Conservation (phyloP, 805 yeast species). For the Candida michaelii region DNA sequence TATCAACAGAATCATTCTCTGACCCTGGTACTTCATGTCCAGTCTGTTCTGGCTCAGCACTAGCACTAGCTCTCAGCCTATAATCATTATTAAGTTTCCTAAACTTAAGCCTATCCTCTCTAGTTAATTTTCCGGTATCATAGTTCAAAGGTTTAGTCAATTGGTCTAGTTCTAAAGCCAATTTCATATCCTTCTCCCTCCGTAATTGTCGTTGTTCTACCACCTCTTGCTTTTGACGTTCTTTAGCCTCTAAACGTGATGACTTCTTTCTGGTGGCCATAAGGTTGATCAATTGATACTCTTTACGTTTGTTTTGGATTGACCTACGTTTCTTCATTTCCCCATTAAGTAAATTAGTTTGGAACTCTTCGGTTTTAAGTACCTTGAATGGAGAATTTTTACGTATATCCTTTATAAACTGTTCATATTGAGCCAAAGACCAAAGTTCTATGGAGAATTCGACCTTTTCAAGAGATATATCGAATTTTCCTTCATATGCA, state of each 20-base stretch:
- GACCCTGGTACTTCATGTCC: neutral
- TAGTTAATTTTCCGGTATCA: conserved; percentile 23
- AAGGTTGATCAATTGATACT: conserved; percentile 60
- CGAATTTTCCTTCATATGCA: conserved; percentile 30
- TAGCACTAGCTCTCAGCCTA: conserved; percentile 1
- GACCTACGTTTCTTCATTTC: conserved; percentile 57
- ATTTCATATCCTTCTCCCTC: conserved; percentile 45
- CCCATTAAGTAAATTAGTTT: conserved; percentile 6
- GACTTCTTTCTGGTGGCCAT: conserved; percentile 72
- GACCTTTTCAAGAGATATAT: conserved; percentile 21
- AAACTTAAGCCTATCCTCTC: conserved; percentile 34
- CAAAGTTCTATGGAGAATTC: conserved; percentile 31
- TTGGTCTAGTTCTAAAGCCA: conserved; percentile 33
- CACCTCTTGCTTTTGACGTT: conserved; percentile 52
- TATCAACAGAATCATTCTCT: neutral
- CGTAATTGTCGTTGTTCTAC: conserved; percentile 33
- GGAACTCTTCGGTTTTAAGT: conserved; percentile 9
- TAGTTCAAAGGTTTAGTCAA: conserved; percentile 13
- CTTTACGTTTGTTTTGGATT: conserved; percentile 56
- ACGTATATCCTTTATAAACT: conserved; percentile 20
- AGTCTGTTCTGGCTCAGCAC: neutral
- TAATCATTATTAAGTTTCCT: conserved; percentile 23
- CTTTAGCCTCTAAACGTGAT: conserved; percentile 68
- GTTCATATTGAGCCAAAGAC: conserved; percentile 30
- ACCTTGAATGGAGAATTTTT: conserved; percentile 12